Evolutionary conservation across 768 basidiomycete genomes (phyloP).

Genomic region (Serendipita vermifera): DNA sequence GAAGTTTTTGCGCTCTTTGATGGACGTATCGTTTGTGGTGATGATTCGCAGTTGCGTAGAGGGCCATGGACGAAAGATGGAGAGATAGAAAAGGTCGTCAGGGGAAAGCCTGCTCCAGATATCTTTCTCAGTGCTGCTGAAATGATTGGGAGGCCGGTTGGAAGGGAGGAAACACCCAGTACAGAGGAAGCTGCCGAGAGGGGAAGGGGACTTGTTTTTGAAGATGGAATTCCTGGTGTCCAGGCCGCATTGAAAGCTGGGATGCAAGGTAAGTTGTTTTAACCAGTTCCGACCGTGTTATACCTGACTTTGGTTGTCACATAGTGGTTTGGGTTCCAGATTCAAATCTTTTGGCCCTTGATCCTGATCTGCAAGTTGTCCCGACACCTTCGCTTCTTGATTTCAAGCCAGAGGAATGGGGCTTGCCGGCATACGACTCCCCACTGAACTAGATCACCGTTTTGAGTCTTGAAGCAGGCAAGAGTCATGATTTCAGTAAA

Average conservation of each 20-base stretch:
- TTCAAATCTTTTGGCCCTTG: conserved; percentile 42
- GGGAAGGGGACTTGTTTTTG: conserved; percentile 60
- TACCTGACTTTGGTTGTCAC: neutral
- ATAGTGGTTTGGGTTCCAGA: conserved; percentile 82
- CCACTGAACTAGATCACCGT: too few species aligned
- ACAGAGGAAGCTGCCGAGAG: conserved; percentile 36
- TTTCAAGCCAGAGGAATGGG: conserved; percentile 75
- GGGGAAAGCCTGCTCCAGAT: conserved; percentile 72
- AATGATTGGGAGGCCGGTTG: conserved; percentile 39
- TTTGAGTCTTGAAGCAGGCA: too few species aligned
- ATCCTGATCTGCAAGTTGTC: conserved; percentile 33
- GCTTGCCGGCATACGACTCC: conserved; percentile 51
- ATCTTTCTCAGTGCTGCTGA: conserved; percentile 66
- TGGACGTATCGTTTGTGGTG: conserved; percentile 54
- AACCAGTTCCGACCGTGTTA: neutral
- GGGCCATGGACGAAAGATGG: conserved; percentile 24
- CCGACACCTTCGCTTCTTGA: conserved; percentile 50
- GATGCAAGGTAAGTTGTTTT: conserved; percentile 55
- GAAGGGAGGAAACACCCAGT: conserved; percentile 31
- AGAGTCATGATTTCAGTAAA: too few species aligned
- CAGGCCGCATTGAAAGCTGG: conserved; percentile 73
- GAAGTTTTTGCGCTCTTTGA: conserved; percentile 51
- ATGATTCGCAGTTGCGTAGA: conserved; percentile 40
- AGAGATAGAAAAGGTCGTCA: conserved; percentile 10
- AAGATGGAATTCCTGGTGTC: conserved; percentile 66